These are phyloP conservation scores for Pseudogymnoascus destructans DNA, from an alignment of 2,329 filamentous ascomycete species.

Conservation along the genomic window DNA sequence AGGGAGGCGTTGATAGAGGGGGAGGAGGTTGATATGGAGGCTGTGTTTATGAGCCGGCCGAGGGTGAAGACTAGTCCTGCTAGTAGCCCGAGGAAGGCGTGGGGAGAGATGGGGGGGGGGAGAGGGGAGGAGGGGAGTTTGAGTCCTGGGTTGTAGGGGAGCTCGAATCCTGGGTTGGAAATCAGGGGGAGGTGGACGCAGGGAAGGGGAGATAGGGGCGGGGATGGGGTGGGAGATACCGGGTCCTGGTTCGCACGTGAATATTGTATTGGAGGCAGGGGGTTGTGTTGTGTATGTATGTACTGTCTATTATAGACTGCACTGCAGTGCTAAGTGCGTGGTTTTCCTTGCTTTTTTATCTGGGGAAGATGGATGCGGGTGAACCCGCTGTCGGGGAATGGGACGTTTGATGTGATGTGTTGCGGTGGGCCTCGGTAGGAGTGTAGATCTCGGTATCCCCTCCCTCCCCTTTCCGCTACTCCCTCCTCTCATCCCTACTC, in stretches of 20 bases:
- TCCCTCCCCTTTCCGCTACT: neutral
- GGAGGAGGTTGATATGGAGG: conserved; percentile 61
- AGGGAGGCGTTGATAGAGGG: conserved; percentile 50
- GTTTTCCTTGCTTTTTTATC: neutral
- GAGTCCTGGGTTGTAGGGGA: neutral
- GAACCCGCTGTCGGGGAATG: neutral
- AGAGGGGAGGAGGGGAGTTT: conserved; percentile 1
- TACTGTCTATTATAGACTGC: neutral
- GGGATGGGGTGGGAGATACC: neutral
- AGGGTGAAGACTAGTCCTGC: conserved; percentile 63
- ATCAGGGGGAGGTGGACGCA: neutral
- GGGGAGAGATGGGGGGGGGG: conserved; percentile 5
- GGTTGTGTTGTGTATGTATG: neutral
- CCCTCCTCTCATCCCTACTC: neutral
- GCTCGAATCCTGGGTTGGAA: neutral
- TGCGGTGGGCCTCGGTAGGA: neutral
- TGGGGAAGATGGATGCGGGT: neutral
- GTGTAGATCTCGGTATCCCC: conserved; percentile 1
- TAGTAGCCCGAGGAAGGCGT: conserved; percentile 19
- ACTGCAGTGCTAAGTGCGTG: neutral
- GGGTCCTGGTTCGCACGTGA: neutral
- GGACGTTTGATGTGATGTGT: neutral
- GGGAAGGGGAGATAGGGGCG: neutral
- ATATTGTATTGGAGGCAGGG: neutral
- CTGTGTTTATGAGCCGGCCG: conserved; percentile 74